These are phyloP conservation scores for Podospora didyma DNA, from an alignment of 495 filamentous ascomycete genomes.

Conservation along the genomic window DNA sequence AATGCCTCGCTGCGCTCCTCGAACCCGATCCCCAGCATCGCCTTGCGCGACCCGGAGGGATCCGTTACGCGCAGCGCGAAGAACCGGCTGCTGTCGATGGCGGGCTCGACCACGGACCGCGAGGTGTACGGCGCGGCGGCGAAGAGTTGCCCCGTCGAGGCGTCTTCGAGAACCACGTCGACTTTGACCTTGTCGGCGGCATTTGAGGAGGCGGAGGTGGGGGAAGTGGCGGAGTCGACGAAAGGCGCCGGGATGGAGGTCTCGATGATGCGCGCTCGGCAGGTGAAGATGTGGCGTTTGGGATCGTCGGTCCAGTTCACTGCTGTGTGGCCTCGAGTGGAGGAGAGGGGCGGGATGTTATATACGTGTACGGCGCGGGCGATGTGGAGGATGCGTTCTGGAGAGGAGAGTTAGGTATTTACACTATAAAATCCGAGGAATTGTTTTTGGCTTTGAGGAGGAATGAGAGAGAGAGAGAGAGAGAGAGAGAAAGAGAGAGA, in stretches of 20 bases:
- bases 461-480: neutral
- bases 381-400: conserved; percentile 71
- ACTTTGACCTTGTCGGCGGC: conserved; percentile 55
- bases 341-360: conserved; percentile 64
- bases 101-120: conserved; percentile 59
- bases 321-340: conserved; percentile 70
- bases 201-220: conserved; percentile 15
- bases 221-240: neutral
- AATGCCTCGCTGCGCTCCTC: conserved; percentile 80
- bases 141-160: conserved; percentile 64
- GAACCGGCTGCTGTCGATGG: conserved; percentile 70
- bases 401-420: conserved; percentile 52
- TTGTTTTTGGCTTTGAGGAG: neutral
- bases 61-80: conserved; percentile 76
- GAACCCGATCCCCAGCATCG: conserved; percentile 76
- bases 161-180: conserved; percentile 73
- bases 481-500: neutral
- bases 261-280: conserved; percentile 73
- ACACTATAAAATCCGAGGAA: conserved; percentile 20
- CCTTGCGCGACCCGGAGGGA: conserved; percentile 60
- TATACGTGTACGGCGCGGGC: conserved; percentile 71
- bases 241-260: conserved; percentile 46
- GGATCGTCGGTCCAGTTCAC: conserved; percentile 69
- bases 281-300: conserved; percentile 72
- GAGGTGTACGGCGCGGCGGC: conserved; percentile 71